Evolutionary conservation across 345 rosid species (phyloP).

Genomic region (Brassica napus): Da-Ae NC_063446.1:71140501-71141000

Average conservation of each 20-base stretch:
- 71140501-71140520: slow-evolving; percentile 61
- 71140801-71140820: slow-evolving; percentile 55
- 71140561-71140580: slow-evolving; percentile 74
- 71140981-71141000: slow-evolving; percentile 73
- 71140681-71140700: slow-evolving; percentile 48
- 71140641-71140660: slow-evolving; percentile 49
- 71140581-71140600: slow-evolving; percentile 74
- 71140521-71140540: slow-evolving; percentile 78
- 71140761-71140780: slow-evolving; percentile 47
- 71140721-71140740: slow-evolving; percentile 50
- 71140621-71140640: slow-evolving; percentile 46
- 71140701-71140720: slow-evolving; percentile 41
- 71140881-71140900: slow-evolving; percentile 72
- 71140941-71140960: slow-evolving; percentile 56
- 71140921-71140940: slow-evolving; percentile 48
- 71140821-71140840: slow-evolving; percentile 72
- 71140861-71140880: slow-evolving; percentile 76
- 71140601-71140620: slow-evolving; percentile 60
- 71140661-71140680: slow-evolving; percentile 39
- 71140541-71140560: slow-evolving; percentile 81
- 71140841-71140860: slow-evolving; percentile 92
- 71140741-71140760: slow-evolving; percentile 40
- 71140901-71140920: slow-evolving; percentile 72
- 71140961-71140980: slow-evolving; percentile 61
- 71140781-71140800: slow-evolving; percentile 45